Conservation (phyloP, 192 early-diverging fungal species). For the Linnemannia hyalina region DNA sequence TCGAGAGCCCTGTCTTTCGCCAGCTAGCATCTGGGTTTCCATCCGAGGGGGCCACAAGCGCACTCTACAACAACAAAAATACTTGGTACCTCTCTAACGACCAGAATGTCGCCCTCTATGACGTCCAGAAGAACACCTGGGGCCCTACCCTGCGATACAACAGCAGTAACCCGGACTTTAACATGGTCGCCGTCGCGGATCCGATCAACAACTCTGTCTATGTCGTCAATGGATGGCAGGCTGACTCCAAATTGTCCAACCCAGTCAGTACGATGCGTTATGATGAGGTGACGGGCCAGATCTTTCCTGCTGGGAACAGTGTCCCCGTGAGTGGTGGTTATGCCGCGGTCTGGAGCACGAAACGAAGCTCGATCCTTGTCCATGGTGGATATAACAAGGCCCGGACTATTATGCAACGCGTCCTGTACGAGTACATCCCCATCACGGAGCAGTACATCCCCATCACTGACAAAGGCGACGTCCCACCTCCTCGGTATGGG, state of each 20-base stretch:
- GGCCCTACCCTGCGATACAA: neutral
- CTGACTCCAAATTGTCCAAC: neutral
- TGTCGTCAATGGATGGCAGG: conserved; percentile 10
- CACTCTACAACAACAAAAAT: conserved; percentile 4
- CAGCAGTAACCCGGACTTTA: neutral
- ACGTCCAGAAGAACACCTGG: conserved; percentile 7
- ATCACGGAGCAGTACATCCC: neutral
- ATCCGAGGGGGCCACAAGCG: neutral
- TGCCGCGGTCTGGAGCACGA: neutral
- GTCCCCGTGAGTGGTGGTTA: neutral
- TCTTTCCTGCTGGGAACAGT: neutral
- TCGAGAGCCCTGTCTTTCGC: neutral
- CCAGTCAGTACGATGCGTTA: neutral
- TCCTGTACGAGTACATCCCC: conserved; percentile 9
- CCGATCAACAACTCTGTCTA: conserved; percentile 10
- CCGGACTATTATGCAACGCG: neutral
- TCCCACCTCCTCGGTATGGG: conserved; percentile 5
- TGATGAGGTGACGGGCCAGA: neutral
- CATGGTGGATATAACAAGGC: conserved; percentile 6
- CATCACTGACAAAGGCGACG: neutral
- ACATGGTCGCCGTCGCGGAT: neutral
- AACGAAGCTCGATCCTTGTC: conserved; percentile 2
- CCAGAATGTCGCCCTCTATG: neutral
- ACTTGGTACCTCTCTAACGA: conserved; percentile 4
- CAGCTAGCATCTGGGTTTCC: neutral